Evolutionary conservation across 371 early-diverging fungal genomes (phyloP), one percentile per base, ranked within the genome.

Genomic region (Apophysomyces sp.): DNA sequence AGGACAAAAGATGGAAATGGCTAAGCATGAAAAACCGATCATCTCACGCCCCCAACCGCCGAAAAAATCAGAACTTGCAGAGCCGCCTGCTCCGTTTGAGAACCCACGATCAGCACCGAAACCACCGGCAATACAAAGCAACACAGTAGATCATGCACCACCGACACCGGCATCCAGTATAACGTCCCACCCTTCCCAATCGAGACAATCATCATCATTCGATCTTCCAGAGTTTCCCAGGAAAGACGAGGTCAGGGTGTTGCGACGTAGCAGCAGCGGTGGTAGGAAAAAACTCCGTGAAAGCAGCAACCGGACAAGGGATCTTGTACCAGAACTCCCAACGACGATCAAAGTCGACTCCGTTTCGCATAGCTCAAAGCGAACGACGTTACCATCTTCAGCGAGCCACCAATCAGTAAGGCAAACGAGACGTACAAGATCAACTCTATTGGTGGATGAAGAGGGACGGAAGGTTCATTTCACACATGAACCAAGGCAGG

Each of bases 191-290:
- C 31, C 52, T n/a, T 61, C 54, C 39, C 55, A 49, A 44, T 16
- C 31, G 12, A 30, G 32, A 26, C 34, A 56, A 29, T 9, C n/a
- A 9, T 44, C 49, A 21, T 44, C 49, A 21, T 21, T 44, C 21
- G 49, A 44, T 4, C 21, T 44, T 18, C 49, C 37, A 13, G 30
- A 60, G 36, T 4, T 37, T n/a, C 40, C 55, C 52, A 49, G 49
- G 44, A 11, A 37, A 60, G 34, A 64, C 59, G 53, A 57, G 34
- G 15, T 18, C 2, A 21, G 41, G 28, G 64, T 70, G 3, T 31
- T 74, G 37, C 56, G 73, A 40, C 67, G 75, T 44, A 62, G 73
- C 26, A 78, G 78, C 57, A 54, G 67, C 28, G 73, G 78, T 39
- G 75, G 55, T 28, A 53, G 61, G 61, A 74, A 74, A n/a, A 37